Percentiles rank a stretch among this genome's conserved stretches.
Evolutionary conservation across 169 alveolate genomes (phyloP).

Genomic region (Eimeria sp.): DNA sequence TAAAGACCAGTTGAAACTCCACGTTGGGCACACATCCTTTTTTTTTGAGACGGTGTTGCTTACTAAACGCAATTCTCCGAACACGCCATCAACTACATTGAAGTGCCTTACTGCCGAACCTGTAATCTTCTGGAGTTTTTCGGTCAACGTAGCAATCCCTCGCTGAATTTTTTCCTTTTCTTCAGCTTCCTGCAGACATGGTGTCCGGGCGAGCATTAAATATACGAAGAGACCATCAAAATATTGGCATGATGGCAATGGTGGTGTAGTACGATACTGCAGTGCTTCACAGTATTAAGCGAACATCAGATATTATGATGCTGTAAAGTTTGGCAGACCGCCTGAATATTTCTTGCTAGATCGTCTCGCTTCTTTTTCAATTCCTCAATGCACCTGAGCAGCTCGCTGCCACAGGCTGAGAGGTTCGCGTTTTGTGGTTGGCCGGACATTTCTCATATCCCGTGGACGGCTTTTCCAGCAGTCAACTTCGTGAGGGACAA

Average conservation of each 20-base stretch:
- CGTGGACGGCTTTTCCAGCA: not conserved
- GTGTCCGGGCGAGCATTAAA: not conserved
- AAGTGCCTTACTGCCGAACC: slow-evolving; percentile 61
- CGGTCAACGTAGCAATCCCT: slow-evolving; percentile 91
- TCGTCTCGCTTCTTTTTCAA: slow-evolving; percentile 95
- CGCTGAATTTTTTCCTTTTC: slow-evolving; percentile 93
- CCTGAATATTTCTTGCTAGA: slow-evolving; percentile 60
- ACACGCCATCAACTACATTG: not conserved
- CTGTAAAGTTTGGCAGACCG: not conserved
- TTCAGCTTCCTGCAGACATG: slow-evolving; percentile 89
- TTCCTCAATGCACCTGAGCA: slow-evolving; percentile 95
- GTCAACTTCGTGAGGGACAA: not conserved
- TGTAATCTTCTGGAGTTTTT: slow-evolving; percentile 91
- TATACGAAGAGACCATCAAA: not conserved
- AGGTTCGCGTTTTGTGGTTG: slow-evolving; percentile 87
- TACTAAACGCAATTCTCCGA: not conserved
- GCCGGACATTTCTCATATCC: slow-evolving; percentile 73
- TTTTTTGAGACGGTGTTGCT: not conserved
- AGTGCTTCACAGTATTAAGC: not conserved
- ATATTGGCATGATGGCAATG: not conserved
- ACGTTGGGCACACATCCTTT: not conserved
- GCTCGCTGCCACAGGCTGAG: slow-evolving; percentile 94
- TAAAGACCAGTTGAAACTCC: not conserved
- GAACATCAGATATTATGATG: not conserved
- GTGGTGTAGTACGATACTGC: not conserved